A percentile compares a stretch with the other conserved stretches of the same genome.
Evolutionary conservation across 345 rosid species (phyloP).

Genomic region (Syzygium aqueum): DNA sequence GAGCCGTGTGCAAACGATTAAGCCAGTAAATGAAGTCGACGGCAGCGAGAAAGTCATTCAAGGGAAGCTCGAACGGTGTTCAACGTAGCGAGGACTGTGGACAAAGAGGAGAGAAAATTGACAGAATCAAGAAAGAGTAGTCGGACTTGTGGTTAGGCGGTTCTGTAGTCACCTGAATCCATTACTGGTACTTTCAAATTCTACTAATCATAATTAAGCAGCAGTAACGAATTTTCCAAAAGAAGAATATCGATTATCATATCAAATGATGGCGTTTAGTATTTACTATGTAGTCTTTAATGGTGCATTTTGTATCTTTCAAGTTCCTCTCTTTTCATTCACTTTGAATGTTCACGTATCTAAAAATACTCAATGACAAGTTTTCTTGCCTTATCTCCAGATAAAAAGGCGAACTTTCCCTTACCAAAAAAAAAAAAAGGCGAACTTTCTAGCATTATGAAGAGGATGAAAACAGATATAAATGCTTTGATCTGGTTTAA

Average conservation of each 20-base stretch:
- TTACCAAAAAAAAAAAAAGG: too few relatives aligned
- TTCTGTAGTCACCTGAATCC: not conserved
- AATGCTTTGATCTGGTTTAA: too few relatives aligned
- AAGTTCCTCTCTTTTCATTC: not conserved
- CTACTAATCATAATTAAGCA: not conserved
- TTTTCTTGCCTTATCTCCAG: too few relatives aligned
- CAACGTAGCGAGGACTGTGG: not conserved
- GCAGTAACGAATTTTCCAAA: not conserved
- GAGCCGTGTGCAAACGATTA: not conserved
- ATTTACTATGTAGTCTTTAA: not conserved
- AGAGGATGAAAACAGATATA: too few relatives aligned
- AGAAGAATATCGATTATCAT: not conserved
- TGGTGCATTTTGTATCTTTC: not conserved
- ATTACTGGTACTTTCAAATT: not conserved
- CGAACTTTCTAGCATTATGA: too few relatives aligned
- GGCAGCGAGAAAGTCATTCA: not conserved
- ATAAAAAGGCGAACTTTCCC: too few relatives aligned
- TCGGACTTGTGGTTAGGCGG: not conserved
- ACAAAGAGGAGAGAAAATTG: too few relatives aligned
- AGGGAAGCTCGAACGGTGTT: not conserved
- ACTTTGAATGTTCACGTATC: too few relatives aligned
- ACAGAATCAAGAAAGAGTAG: not conserved
- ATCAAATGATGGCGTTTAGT: not conserved
- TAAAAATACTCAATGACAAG: too few relatives aligned
- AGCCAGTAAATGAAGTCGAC: not conserved